Evolutionary conservation across 495 filamentous ascomycete genomes (phyloP).

Genomic region (Penicillium pulvis): DNA sequence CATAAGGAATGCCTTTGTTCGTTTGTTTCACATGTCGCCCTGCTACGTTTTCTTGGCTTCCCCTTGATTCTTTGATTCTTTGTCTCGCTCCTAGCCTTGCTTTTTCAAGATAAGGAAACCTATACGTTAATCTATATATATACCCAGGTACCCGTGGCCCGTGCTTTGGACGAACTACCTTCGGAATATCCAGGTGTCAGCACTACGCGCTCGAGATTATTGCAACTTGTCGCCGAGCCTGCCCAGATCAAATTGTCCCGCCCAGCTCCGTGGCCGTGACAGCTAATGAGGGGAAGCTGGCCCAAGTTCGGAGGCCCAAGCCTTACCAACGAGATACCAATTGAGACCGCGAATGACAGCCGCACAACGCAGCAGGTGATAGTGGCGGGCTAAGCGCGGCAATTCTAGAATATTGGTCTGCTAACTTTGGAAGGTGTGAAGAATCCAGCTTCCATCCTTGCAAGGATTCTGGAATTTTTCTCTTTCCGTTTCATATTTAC

Average conservation of each 20-base stretch:
- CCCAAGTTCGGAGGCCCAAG: slow-evolving; percentile 7
- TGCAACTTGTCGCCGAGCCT: too few relatives aligned
- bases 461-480: too few relatives aligned
- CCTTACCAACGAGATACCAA: slow-evolving; percentile 5
- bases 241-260: too few relatives aligned
- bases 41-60: background rate
- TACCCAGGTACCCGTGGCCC: too few relatives aligned
- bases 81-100: background rate
- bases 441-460: too few relatives aligned
- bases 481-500: too few relatives aligned
- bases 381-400: slow-evolving; percentile 4
- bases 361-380: slow-evolving; percentile 19
- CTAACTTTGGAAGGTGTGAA: background rate
- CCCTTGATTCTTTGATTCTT: background rate
- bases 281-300: background rate
- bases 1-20: slow-evolving; percentile 12
- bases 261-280: too few relatives aligned
- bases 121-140: too few relatives aligned
- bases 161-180: too few relatives aligned
- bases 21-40: slow-evolving; percentile 9
- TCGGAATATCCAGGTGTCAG: too few relatives aligned
- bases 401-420: background rate
- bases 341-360: slow-evolving; percentile 17
- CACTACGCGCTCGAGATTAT: too few relatives aligned
- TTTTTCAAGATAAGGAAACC: too few relatives aligned